Base-by-base conservation (phyloP, 192 early-diverging fungal genomes). In the Mortierella hygrophila region DNA sequence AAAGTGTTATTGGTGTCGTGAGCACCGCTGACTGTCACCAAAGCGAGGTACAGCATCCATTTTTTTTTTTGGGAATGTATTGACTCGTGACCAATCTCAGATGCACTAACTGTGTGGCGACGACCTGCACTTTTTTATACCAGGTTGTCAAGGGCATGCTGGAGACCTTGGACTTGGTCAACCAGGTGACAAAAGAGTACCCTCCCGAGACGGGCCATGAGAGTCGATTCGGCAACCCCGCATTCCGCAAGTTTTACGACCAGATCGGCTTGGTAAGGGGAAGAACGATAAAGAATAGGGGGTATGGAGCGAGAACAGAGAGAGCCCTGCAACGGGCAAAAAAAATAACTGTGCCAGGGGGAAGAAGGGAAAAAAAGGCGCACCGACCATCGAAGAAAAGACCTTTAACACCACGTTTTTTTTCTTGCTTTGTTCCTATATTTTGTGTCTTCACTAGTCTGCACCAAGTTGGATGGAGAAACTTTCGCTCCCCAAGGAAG, bases 191-290 rank as follows among this genome's bases (percentile, higher is more conserved):
- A 54, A 85, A 91, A 46, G 92, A 94, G 26, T 95, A 96, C 16
- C 91, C 91, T 55, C 96, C 98, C 16, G 90, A 94, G 9, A 91
- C 96, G 70, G 95, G 95, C 54, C 90, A 91, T 72, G 94, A 94
- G 76, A 93, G 95, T 75, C 91, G 98, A 6, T 99, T 99, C 80
- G 98, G 98, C 41, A 99, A 99, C 91, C 95, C 96, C n/a, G 93
- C 97, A 4, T 99, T 99, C 89, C 94, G 93, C 49, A 91, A 92
- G 32, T 99, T 97, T 89, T 97, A 96, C 88, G 97, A 97, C 82
- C 91, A 88, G 68, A 88, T 97, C 32, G 79, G 83, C 35, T 72
- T 93, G 83, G 95, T 96, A 89, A 84, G 82, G 75, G 29, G 9
- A 52, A 8, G 4, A 42, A n/a, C 18, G 23, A 10, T 16, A 37